A percentile compares a stretch with the other conserved stretches of the same genome.
phyloP scores from a whole-genome alignment of 1,284 basidiomycete genomes.

The Termitomyces sp. region DNA sequence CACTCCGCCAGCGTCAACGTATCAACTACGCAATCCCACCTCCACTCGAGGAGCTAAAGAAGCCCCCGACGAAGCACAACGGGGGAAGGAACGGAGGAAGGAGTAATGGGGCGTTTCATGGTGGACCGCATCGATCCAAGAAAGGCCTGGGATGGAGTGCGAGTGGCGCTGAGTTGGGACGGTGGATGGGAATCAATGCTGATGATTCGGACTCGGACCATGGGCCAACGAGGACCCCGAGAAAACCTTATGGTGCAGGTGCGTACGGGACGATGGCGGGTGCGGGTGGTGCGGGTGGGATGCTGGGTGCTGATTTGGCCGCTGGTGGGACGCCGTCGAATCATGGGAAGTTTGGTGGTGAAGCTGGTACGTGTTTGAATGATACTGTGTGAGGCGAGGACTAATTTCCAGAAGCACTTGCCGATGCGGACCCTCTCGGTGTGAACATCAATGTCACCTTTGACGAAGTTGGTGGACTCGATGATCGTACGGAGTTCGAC shows the following conservation, averaged over 20 bases:
- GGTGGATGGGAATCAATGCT: conserved; percentile 66
- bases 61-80: conserved; percentile 35
- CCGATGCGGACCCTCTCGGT: conserved; percentile 94
- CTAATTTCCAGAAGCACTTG: conserved; percentile 53
- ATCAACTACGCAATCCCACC: conserved; percentile 78
- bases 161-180: conserved; percentile 65
- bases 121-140: conserved; percentile 29
- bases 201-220: conserved; percentile 78
- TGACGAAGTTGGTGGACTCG: conserved; percentile 95
- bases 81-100: conserved; percentile 21
- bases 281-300: conserved; percentile 40
- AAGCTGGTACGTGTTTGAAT: conserved; percentile 40
- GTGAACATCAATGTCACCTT: conserved; percentile 94
- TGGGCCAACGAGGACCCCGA: conserved; percentile 51
- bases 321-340: conserved; percentile 74
- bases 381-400: background rate
- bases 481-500: conserved; percentile 70
- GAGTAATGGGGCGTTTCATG: conserved; percentile 21
- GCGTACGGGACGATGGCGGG: conserved; percentile 43
- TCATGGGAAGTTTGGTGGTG: conserved; percentile 75
- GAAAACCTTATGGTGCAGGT: conserved; percentile 55
- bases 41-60: conserved; percentile 59
- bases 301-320: conserved; percentile 57
- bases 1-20: conserved; percentile 55
- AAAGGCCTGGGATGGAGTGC: conserved; percentile 70